phyloP scores from a whole-genome alignment of 73 alveolate species.

The Paramecium biaurelia region DNA sequence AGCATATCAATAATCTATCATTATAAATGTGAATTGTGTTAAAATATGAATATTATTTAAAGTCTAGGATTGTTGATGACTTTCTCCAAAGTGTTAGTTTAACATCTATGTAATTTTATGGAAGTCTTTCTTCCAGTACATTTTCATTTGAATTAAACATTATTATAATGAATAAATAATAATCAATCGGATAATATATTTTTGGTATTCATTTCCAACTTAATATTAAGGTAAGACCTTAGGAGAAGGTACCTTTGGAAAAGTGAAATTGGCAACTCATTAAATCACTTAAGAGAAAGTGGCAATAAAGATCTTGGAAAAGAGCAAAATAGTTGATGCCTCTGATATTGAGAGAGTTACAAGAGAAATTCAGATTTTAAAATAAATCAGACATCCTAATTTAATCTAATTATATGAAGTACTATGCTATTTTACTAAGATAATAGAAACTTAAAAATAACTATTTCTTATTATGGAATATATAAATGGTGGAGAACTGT shows the following conservation, averaged over 20 bases:
- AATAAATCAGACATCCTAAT: slow-evolving; percentile 89
- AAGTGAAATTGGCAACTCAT: slow-evolving; percentile 82
- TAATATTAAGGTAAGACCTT: slow-evolving; percentile 62
- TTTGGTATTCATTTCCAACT: slow-evolving; percentile 61
- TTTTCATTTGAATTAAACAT: slow-evolving; percentile 27
- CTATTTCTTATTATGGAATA: slow-evolving; percentile 92
- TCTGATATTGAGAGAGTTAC: slow-evolving; percentile 94
- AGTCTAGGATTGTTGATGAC: background rate
- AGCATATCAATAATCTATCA: background rate
- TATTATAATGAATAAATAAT: background rate
- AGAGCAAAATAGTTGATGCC: slow-evolving; percentile 75
- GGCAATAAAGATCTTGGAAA: slow-evolving; percentile 80
- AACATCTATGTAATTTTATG: background rate
- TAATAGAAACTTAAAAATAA: slow-evolving; percentile 73
- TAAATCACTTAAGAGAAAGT: slow-evolving; percentile 79
- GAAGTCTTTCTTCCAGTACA: slow-evolving; percentile 18
- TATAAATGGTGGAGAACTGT: slow-evolving; percentile 93
- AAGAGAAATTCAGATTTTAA: slow-evolving; percentile 92
- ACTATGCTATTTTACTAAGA: slow-evolving; percentile 33
- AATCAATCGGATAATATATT: background rate
- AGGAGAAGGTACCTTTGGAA: slow-evolving; percentile 85
- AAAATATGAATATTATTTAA: background rate
- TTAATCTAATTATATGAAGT: slow-evolving; percentile 84
- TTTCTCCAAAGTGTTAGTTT: slow-evolving; percentile 18
- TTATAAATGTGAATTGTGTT: background rate